A percentile compares a stretch with the other conserved stretches of the same genome.
Conservation (phyloP, 1,284 basidiomycete species). For the Tausonia pullulans region DNA sequence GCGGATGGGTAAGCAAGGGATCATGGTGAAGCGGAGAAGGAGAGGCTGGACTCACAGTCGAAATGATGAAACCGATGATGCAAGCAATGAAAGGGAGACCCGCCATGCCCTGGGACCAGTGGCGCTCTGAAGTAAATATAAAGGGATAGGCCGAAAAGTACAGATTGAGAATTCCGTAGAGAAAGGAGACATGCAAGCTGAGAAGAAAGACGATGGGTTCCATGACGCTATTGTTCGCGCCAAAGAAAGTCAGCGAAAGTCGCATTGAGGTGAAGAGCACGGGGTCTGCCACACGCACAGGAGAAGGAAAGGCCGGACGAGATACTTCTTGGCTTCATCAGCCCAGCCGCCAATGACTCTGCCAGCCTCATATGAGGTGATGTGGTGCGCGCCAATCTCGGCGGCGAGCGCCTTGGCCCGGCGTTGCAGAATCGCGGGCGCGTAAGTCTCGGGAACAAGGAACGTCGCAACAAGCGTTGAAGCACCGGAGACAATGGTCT, state of each 20-base stretch:
- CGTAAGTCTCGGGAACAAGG: conserved; percentile 38
- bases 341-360: conserved; percentile 20
- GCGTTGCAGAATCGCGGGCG: conserved; percentile 34
- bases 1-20: neutral
- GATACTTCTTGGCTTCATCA: conserved; percentile 31
- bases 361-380: conserved; percentile 37
- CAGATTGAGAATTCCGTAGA: conserved; percentile 16
- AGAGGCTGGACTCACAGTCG: neutral
- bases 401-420: conserved; percentile 32
- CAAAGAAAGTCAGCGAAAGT: too few relatives aligned
- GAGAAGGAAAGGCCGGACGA: conserved; percentile 39
- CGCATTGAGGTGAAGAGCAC: neutral
- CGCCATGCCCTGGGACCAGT: conserved; percentile 6
- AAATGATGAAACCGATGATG: conserved; percentile 10
- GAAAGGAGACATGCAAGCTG: conserved; percentile 25
- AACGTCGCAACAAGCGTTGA: conserved; percentile 44
- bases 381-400: conserved; percentile 35
- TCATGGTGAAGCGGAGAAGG: neutral
- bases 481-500: conserved; percentile 7
- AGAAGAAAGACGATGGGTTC: conserved; percentile 40
- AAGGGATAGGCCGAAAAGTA: conserved; percentile 14
- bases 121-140: conserved; percentile 4
- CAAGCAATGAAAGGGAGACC: conserved; percentile 14
- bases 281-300: conserved; percentile 25
- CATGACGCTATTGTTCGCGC: neutral